Evolutionary conservation across 2,329 filamentous ascomycete genomes (phyloP), one percentile per base, ranked within the genome.

Genomic region (Stachybotrys chartarum): DNA sequence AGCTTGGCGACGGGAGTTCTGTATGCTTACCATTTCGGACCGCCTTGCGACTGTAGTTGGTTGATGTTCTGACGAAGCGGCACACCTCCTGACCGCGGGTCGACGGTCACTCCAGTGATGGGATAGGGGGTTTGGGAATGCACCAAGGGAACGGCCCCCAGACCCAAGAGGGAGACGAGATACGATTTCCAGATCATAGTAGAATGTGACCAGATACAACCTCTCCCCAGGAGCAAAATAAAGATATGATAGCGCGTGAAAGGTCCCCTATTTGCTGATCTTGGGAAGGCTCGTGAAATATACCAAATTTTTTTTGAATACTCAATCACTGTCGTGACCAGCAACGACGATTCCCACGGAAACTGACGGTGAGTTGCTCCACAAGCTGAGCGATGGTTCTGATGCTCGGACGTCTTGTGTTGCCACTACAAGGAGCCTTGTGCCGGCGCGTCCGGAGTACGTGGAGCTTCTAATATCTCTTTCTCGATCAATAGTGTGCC

Each of bases 11-110:
- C 8, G 3, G 7, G 17, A 12, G 10, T 42, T 42, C 11, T 14
- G 17, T 35, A 18, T 44, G 55, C 66, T 61, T 65, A 79, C 77
- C 78, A 79, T 59, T 74, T 66, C 7, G 75, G 69, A 2, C 76
- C 76, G 39, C 68, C 70, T 48, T 68, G 61, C 17, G 66, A 57
- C 50, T 74, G 70, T 8, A 83, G 62, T 6, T 72, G 68, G 59
- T 79, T 77, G 58, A 83, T 77, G 57, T 78, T 76, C 56, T 68
- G 66, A 53, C 80, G 73, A 47, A 67, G 55, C 7, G 80, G 80
- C 30, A 73, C 68, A 51, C 72, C 68, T 3, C 72, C 72, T 14
- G 73, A 74, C 18, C 56, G 49, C n/a, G 50, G 35, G 57, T 72
- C 65, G 55, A 77, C 67, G 17, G 63, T 60, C 48, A 69, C 68